Evolutionary conservation across 1,139 yeast genomes (phyloP).

Genomic region (Kodamaea sp.): DNA sequence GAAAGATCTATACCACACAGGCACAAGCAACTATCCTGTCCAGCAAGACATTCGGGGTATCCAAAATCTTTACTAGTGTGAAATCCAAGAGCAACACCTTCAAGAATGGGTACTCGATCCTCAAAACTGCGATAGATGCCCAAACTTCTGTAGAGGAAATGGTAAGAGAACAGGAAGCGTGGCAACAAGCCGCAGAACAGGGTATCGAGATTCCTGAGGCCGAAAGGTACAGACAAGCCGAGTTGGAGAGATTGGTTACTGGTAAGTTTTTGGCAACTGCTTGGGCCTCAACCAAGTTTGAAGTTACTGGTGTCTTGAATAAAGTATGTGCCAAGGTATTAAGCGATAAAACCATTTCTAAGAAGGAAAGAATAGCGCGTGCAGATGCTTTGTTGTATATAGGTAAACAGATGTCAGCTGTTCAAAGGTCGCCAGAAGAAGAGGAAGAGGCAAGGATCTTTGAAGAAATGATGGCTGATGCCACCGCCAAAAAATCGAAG

Average conservation of each 20-base stretch:
- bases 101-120: constrained; percentile 40
- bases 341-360: constrained; percentile 53
- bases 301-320: constrained; percentile 64
- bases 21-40: constrained; percentile 47
- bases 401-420: constrained; percentile 56
- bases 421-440: constrained; percentile 65
- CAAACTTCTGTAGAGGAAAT: constrained; percentile 41
- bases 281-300: constrained; percentile 79
- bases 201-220: constrained; percentile 38
- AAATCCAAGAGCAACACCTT: constrained; percentile 41
- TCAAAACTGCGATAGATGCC: constrained; percentile 46
- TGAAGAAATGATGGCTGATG: constrained; percentile 75
- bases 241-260: constrained; percentile 64
- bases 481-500: constrained; percentile 52
- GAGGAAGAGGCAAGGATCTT: constrained; percentile 75
- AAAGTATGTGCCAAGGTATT: constrained; percentile 64
- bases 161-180: constrained; percentile 51
- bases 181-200: constrained; percentile 35
- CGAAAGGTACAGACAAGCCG: constrained; percentile 56
- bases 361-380: constrained; percentile 53
- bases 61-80: constrained; percentile 53
- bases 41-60: constrained; percentile 46
- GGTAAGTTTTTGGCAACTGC: constrained; percentile 77
- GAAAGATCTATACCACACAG: constrained; percentile 62
- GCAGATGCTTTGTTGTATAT: constrained; percentile 62